These are phyloP conservation scores for Sporothrix brasiliensis DNA, from an alignment of 2,329 filamentous ascomycete genomes.

Conservation along the genomic window DNA sequence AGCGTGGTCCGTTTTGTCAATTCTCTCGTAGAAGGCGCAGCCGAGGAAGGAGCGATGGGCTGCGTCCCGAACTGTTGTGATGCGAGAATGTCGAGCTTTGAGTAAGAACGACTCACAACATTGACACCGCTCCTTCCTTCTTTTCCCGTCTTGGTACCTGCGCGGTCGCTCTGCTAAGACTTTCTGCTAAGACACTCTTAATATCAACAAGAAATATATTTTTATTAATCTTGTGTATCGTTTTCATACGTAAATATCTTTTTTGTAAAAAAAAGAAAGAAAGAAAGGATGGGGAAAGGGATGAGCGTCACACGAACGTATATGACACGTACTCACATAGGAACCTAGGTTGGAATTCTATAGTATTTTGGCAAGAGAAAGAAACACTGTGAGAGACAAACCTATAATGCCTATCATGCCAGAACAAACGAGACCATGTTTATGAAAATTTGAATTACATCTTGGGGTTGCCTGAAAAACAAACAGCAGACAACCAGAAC, in stretches of 20 bases:
- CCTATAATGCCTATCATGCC: no score
- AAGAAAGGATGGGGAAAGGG: no score
- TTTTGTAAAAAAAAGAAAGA: not conserved
- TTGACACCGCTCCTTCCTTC: not conserved
- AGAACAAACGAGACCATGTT: conserved; percentile 16
- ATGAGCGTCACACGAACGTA: no score
- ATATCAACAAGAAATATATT: not conserved
- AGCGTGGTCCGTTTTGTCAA: not conserved
- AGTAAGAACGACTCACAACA: not conserved
- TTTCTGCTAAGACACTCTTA: no score
- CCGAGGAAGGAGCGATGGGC: conserved; percentile 6
- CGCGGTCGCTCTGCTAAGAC: no score
- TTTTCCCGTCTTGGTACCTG: no score
- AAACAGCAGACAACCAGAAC: not conserved
- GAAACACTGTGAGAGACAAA: not conserved
- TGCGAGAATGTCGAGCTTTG: not conserved
- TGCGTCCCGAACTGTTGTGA: not conserved
- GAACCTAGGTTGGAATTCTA: not conserved
- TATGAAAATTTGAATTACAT: conserved; percentile 32
- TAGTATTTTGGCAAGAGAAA: not conserved
- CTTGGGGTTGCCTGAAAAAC: conserved; percentile 16
- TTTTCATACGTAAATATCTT: no score
- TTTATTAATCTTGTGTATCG: not conserved
- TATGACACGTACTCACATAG: no score
- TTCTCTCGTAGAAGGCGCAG: not conserved